phyloP scores from a whole-genome alignment of 805 yeast genomes.

The Kazachstania taianensis region DNA sequence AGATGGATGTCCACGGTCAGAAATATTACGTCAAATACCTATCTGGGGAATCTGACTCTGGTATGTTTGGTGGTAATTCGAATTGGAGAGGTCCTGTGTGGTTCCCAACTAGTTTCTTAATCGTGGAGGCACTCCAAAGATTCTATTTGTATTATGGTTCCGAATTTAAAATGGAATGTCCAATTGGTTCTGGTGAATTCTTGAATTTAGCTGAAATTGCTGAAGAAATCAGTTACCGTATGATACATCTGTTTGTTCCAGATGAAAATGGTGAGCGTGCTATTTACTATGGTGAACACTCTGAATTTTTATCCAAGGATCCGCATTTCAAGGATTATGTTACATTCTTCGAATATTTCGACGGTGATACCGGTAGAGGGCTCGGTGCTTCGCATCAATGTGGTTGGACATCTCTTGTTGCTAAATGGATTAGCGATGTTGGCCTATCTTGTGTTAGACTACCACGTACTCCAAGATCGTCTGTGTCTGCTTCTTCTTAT shows the following conservation, averaged over 20 bases:
- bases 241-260: conserved; percentile 66
- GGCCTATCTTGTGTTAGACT: conserved; percentile 46
- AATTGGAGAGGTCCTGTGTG: conserved; percentile 98
- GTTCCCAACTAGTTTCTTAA: conserved; percentile 84
- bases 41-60: conserved; percentile 85
- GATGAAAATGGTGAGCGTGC: conserved; percentile 64
- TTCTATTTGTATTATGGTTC: conserved; percentile 86
- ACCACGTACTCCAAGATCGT: conserved; percentile 24
- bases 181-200: conserved; percentile 72
- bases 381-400: conserved; percentile 90
- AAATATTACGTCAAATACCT: conserved; percentile 62
- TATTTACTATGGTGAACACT: conserved; percentile 58
- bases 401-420: conserved; percentile 94
- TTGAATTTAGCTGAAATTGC: conserved; percentile 84
- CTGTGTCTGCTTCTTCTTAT: conserved; percentile 13
- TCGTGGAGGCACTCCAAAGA: conserved; percentile 80
- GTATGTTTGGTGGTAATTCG: conserved; percentile 92
- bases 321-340: conserved; percentile 65
- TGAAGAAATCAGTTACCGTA: conserved; percentile 78
- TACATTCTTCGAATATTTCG: conserved; percentile 80
- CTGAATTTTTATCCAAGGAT: conserved; percentile 53
- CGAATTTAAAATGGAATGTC: conserved; percentile 76
- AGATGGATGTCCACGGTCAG: conserved; percentile 74
- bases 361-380: conserved; percentile 92
- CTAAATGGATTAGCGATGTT: conserved; percentile 84